These are phyloP conservation scores for Saturnispora quitensis DNA, from an alignment of 805 yeast genomes.

Conservation along the genomic window DNA sequence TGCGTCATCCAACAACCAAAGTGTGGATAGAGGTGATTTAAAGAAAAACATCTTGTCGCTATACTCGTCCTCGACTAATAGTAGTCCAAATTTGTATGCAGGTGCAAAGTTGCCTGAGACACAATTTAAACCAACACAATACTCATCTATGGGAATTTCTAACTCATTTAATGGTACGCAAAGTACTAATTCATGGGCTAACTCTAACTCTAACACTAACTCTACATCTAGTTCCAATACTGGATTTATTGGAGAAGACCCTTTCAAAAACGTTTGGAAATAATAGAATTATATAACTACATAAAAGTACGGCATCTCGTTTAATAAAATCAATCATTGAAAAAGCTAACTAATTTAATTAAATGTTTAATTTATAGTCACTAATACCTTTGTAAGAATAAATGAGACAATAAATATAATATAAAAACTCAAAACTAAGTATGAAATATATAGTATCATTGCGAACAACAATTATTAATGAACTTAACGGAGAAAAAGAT, in stretches of 20 bases:
- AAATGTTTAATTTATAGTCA: neutral
- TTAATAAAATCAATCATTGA: neutral
- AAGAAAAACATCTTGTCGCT: slow-evolving; percentile 87
- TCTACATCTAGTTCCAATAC: slow-evolving; percentile 2
- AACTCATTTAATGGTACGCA: neutral
- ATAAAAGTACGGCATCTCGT: neutral
- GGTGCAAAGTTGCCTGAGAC: neutral
- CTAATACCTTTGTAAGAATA: neutral
- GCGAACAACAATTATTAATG: neutral
- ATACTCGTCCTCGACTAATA: slow-evolving; percentile 53
- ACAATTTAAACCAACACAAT: slow-evolving; percentile 6
- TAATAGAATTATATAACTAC: neutral
- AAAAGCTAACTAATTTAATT: neutral
- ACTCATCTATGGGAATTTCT: slow-evolving; percentile 7
- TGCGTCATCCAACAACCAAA: slow-evolving; percentile 14
- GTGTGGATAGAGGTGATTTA: slow-evolving; percentile 60
- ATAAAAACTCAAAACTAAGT: neutral
- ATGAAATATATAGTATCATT: neutral
- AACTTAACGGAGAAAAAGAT: neutral
- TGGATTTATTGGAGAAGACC: slow-evolving; percentile 17
- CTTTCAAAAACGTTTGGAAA: slow-evolving; percentile 27
- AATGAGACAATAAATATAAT: neutral
- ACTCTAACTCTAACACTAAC: neutral
- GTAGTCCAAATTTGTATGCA: slow-evolving; percentile 1
- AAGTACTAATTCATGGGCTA: neutral